These are phyloP conservation scores for Sclerotinia subarctica DNA, from an alignment of 2,329 filamentous ascomycete genomes.

Conservation along the genomic window DNA sequence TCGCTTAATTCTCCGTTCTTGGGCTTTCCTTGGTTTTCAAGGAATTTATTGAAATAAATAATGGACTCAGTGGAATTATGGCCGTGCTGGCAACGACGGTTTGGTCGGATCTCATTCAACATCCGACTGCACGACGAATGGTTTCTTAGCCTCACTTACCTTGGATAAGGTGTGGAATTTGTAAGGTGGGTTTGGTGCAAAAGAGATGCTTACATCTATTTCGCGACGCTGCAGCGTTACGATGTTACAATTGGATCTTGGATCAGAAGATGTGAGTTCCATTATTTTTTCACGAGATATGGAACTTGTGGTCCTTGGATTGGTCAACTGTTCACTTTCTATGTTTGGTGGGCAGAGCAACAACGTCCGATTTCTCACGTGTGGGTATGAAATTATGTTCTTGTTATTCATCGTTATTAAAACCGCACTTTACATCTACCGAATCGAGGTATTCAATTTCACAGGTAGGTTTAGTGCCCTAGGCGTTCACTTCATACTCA, in stretches of 20 bases:
- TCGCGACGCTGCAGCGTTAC: background rate
- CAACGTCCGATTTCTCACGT: background rate
- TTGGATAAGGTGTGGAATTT: background rate
- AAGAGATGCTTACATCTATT: background rate
- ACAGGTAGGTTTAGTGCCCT: no score
- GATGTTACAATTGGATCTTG: background rate
- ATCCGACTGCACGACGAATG: background rate
- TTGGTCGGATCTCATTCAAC: background rate
- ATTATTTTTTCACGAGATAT: background rate
- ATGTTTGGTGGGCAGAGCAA: background rate
- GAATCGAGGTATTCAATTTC: background rate
- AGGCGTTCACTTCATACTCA: no score
- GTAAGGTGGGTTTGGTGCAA: background rate
- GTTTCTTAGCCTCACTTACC: background rate
- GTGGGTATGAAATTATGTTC: background rate
- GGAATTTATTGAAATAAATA: background rate
- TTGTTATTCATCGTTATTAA: background rate
- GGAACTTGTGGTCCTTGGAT: background rate
- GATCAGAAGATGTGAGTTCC: background rate
- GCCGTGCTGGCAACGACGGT: background rate
- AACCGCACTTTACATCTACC: accelerated
- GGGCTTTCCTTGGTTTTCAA: background rate
- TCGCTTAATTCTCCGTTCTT: background rate
- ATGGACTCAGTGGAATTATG: background rate
- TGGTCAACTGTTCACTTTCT: background rate